A percentile compares a stretch with the other conserved stretches of the same genome.
phyloP scores from a whole-genome alignment of 2,329 filamentous ascomycete genomes.

The Pseudogymnoascus sp. region DNA sequence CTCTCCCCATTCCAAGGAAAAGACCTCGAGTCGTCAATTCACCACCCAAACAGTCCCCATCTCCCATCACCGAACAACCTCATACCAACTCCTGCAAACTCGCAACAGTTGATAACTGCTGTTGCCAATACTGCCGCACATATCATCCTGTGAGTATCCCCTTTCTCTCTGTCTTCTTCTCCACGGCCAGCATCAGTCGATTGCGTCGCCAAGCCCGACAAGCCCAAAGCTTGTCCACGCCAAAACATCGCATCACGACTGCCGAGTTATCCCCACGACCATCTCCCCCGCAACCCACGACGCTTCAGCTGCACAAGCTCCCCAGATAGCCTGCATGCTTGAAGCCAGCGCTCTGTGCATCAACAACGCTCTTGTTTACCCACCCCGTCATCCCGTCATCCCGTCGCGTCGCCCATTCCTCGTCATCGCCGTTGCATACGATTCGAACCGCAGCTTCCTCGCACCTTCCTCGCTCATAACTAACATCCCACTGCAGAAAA shows the following conservation, averaged over 20 bases:
- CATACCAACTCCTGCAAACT: background rate
- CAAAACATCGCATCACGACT: slow-evolving; percentile 6
- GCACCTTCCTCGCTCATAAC: background rate
- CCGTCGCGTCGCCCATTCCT: background rate
- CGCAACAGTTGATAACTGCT: background rate
- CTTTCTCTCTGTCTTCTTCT: background rate
- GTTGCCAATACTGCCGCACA: background rate
- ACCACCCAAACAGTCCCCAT: slow-evolving; percentile 1
- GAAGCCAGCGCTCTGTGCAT: background rate
- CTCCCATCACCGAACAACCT: background rate
- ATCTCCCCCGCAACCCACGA: background rate
- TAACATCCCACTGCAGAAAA: background rate
- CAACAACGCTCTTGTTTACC: background rate
- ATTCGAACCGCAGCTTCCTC: background rate
- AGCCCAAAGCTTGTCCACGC: background rate
- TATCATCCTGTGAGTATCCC: slow-evolving; percentile 1
- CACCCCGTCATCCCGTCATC: background rate
- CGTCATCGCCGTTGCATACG: background rate
- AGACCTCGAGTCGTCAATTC: background rate
- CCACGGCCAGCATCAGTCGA: background rate
- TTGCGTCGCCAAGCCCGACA: background rate
- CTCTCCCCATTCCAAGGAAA: slow-evolving; percentile 8
- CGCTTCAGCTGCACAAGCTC: background rate
- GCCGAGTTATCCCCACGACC: background rate
- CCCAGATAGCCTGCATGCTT: background rate